Evolutionary conservation across 2,329 filamentous ascomycete species (phyloP).

Genomic region (Alternaria conjuncta): DNA sequence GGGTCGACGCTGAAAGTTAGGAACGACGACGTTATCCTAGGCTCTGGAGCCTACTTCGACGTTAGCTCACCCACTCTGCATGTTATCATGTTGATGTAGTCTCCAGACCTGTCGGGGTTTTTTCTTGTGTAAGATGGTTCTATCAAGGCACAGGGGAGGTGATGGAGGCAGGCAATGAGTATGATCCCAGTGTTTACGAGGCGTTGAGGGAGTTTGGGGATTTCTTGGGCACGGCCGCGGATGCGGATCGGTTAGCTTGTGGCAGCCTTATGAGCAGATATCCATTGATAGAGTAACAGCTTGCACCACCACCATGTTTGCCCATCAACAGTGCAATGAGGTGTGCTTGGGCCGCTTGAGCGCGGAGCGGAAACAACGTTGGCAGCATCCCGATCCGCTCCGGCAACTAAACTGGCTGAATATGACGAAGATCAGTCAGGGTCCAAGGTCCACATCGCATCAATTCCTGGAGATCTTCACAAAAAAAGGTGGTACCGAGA

Average conservation of each 20-base stretch:
- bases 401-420: constrained; percentile 2
- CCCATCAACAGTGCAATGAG: neutral
- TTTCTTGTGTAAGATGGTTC: neutral
- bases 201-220: constrained; percentile 24
- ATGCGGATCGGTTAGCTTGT: constrained; percentile 39
- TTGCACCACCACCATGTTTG: neutral
- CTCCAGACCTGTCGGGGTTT: neutral
- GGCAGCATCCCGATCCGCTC: constrained; percentile 9
- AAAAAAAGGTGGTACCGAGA: neutral
- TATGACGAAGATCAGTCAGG: constrained; percentile 2
- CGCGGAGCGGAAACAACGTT: neutral
- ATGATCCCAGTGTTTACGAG: neutral
- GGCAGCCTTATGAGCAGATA: constrained; percentile 36
- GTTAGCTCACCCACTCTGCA: neutral
- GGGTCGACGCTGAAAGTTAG: constrained; percentile 47
- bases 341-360: neutral
- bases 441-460: neutral
- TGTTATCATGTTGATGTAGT: neutral
- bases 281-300: constrained; percentile 11
- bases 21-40: neutral
- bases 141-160: neutral
- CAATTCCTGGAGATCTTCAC: neutral
- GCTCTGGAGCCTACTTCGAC: neutral
- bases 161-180: neutral
- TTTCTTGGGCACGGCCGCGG: constrained; percentile 44